Evolutionary conservation across 495 filamentous ascomycete species (phyloP), one percentile per base, ranked within the genome.

Genomic region (Clohesyomyces aquaticus): DNA sequence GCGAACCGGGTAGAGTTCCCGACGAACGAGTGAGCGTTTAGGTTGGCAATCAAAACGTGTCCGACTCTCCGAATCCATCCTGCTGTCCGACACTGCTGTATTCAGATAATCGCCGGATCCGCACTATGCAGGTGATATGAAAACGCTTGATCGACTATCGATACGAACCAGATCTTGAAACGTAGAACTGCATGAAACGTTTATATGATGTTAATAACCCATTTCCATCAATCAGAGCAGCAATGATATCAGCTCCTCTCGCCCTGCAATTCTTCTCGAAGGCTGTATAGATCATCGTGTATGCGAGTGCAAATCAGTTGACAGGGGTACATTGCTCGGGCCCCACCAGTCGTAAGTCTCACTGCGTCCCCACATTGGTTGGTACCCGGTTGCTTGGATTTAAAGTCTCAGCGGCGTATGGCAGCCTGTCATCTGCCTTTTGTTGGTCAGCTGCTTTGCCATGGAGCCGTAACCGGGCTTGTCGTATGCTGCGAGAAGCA

Each of bases 151-250:
- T 66, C 56, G 49, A 42, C 63, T 9, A 9, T 49, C 56, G 51
- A 61, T 55, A 61, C 32, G 22, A 41, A 16, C 28, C 42, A 51
- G 57, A 48, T 50, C 26, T 61, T 61, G 50, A 61, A 46, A 55
- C 41, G 18, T 1, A 29, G 22, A 23, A 32, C 27, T 16, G 50
- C 52, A 56, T 66, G 63, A 66, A 66, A 56, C 63, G 29, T 45
- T 42, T 61, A 61, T 21, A 66, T 66, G 63, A 61, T 29, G 18
- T 43, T 50, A 45, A 58, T 61, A 50, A 43, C 18, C 9, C 26
- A 56, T 26, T 56, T 66, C 50, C 63, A 41, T 61, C 63, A 66
- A 66, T 66, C 49, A 66, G 32, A 23, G 18, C 11, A 21, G 1
- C 16, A 41, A 46, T n/a, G 26, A 49, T 38, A 18, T 25, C 16